Evolutionary conservation across 768 basidiomycete species (phyloP).

Genomic region (Cystobasidium onofrii): DNA sequence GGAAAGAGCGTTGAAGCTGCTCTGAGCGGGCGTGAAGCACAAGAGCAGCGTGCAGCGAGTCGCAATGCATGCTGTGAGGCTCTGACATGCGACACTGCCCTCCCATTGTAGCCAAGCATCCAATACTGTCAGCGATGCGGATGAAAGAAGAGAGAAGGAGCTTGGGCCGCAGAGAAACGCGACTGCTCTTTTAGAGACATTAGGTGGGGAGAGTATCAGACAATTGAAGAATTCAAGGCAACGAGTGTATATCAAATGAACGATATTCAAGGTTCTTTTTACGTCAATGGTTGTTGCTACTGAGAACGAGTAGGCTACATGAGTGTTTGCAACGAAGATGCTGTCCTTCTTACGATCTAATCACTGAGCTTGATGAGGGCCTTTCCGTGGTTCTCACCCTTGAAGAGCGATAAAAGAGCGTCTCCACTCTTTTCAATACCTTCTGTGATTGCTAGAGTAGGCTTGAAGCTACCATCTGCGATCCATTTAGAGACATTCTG

Average conservation of each 20-base stretch:
- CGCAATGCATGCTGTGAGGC: not conserved
- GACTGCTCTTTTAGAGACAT: not conserved
- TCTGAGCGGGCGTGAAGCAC: not conserved
- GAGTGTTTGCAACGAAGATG: no score
- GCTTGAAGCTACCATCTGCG: conserved; percentile 25
- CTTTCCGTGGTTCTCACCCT: conserved; percentile 20
- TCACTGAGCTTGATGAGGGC: conserved; percentile 12
- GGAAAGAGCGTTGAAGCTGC: not conserved
- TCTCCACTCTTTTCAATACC: conserved; percentile 29
- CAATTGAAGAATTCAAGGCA: no score
- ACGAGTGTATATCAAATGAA: no score
- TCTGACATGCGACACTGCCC: not conserved
- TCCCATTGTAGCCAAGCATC: not conserved
- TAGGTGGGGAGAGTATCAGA: not conserved
- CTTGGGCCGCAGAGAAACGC: not conserved
- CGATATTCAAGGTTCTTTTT: no score
- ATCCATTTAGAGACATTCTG: conserved; percentile 19
- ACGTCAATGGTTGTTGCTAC: no score
- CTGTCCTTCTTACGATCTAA: not conserved
- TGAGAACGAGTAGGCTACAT: not conserved
- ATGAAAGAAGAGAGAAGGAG: not conserved
- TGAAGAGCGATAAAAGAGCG: conserved; percentile 4
- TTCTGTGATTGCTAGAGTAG: conserved; percentile 1
- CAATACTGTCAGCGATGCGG: not conserved
- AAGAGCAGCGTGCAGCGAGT: not conserved